These are phyloP conservation scores for Aspergillus amoenus DNA, from an alignment of 2,329 filamentous ascomycete genomes.

Conservation along the genomic window DNA sequence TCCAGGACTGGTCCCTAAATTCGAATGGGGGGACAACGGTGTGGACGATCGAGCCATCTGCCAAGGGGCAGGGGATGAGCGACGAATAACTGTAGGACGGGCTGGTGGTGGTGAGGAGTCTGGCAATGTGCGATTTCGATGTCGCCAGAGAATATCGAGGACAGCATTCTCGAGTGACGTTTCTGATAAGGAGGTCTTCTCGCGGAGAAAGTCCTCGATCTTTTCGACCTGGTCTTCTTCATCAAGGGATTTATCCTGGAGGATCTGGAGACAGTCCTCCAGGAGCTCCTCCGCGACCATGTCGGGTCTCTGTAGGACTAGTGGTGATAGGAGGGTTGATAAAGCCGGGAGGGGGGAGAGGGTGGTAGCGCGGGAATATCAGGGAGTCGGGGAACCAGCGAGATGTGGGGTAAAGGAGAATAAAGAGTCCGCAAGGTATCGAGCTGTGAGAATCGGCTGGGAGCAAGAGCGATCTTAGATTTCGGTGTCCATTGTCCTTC, in stretches of 20 bases:
- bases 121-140: conserved; percentile 41
- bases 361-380: conserved; percentile 4
- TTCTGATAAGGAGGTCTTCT: conserved; percentile 73
- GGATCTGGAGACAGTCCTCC: conserved; percentile 83
- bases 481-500: conserved; percentile 16
- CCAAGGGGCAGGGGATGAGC: conserved; percentile 92
- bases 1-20: conserved; percentile 73
- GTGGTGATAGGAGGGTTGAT: neutral
- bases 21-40: conserved; percentile 78
- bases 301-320: conserved; percentile 28
- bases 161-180: conserved; percentile 83
- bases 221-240: conserved; percentile 95
- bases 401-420: conserved; percentile 18
- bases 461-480: conserved; percentile 8
- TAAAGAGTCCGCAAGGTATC: conserved; percentile 11
- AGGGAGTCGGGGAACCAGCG: conserved; percentile 12
- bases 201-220: conserved; percentile 80
- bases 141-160: conserved; percentile 79
- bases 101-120: conserved; percentile 80
- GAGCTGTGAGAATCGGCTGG: conserved; percentile 3
- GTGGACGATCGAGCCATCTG: conserved; percentile 73
- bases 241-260: conserved; percentile 77
- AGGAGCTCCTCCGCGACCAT: conserved; percentile 95
- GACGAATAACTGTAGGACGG: conserved; percentile 84
- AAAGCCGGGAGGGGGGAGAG: conserved; percentile 4